A percentile compares a stretch with the other conserved stretches of the same genome.
Evolutionary conservation across 768 basidiomycete genomes (phyloP).

Genomic region (Pholiota microspora): DNA sequence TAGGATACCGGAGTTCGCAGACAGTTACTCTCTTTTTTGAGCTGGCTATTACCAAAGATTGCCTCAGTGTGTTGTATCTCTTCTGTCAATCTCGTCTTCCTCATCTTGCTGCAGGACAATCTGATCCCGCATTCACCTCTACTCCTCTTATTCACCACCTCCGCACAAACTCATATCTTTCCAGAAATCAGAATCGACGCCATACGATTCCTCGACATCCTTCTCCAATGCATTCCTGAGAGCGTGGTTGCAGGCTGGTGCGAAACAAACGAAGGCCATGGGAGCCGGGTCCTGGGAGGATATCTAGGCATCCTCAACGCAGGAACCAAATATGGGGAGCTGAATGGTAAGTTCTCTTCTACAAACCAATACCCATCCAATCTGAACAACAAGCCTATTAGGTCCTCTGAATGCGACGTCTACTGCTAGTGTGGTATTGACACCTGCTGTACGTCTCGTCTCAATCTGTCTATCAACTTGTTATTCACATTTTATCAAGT

Average conservation of each 20-base stretch:
- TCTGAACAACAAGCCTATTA: constrained; percentile 12
- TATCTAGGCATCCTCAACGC: constrained; percentile 78
- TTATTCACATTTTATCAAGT: constrained; percentile 38
- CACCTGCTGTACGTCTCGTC: constrained; percentile 50
- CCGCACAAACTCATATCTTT: constrained; percentile 92
- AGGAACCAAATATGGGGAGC: constrained; percentile 59
- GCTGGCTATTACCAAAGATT: constrained; percentile 70
- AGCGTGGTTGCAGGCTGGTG: constrained; percentile 70
- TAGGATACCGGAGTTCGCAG: constrained; percentile 84
- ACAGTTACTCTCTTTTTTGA: constrained; percentile 61
- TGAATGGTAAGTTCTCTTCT: constrained; percentile 40
- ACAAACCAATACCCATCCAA: neutral
- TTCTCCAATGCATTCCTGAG: constrained; percentile 69
- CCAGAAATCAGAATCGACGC: constrained; percentile 94
- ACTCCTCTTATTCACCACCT: constrained; percentile 82
- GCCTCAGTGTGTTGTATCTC: constrained; percentile 42
- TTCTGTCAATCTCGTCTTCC: neutral
- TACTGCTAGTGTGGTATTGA: constrained; percentile 63
- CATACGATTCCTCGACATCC: constrained; percentile 72
- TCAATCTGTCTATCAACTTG: neutral
- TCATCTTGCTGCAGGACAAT: constrained; percentile 46
- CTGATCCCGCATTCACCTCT: constrained; percentile 72
- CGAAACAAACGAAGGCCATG: constrained; percentile 46
- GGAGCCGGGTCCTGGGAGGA: constrained; percentile 69
- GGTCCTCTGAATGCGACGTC: constrained; percentile 50